Evolutionary conservation across 441 rosid genomes (phyloP).

Genomic region (Corymbia calophylla): DNA sequence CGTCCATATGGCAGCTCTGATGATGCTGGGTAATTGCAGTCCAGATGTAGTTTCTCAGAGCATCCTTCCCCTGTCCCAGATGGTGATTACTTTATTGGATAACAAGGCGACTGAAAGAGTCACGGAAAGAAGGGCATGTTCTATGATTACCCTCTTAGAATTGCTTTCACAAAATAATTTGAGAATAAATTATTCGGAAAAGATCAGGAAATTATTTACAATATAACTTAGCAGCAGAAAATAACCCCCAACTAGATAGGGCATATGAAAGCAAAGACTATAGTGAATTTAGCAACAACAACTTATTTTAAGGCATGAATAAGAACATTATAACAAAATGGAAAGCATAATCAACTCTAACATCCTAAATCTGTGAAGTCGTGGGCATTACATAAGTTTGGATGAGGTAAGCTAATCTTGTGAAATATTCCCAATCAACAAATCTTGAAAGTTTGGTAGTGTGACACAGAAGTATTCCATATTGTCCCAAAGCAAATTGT

Average conservation of each 20-base stretch:
- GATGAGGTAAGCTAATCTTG: background rate
- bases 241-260: background rate
- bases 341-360: background rate
- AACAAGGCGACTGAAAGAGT: background rate
- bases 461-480: background rate
- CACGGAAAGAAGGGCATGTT: background rate
- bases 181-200: background rate
- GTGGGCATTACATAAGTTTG: background rate
- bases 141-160: background rate
- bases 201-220: background rate
- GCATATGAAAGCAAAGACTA: background rate
- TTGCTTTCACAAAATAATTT: background rate
- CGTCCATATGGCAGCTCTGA: slow-evolving; percentile 77
- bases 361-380: background rate
- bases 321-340: background rate
- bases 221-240: background rate
- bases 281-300: background rate
- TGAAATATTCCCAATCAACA: background rate
- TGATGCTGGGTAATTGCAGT: slow-evolving; percentile 66
- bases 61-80: slow-evolving; percentile 71
- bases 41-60: slow-evolving; percentile 48
- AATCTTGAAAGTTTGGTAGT: background rate
- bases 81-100: background rate
- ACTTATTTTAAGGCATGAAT: background rate
- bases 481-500: background rate